Conservation (phyloP, 768 basidiomycete genomes). For the Podaxis sp. region DNA sequence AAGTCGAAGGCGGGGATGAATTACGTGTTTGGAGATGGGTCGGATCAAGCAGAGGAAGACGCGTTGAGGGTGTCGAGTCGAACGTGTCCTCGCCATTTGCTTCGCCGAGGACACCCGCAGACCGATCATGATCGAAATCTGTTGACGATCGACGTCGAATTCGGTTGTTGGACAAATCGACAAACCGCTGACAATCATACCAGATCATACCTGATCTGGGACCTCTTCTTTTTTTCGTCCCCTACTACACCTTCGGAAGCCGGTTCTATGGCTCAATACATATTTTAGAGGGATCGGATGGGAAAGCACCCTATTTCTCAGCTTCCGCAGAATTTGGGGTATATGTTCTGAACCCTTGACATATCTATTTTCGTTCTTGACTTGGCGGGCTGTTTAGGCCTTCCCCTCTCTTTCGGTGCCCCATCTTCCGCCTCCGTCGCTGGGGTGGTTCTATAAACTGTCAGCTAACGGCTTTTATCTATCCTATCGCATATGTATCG, state of each 20-base stretch:
- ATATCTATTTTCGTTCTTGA: background rate
- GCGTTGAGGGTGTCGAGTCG: constrained; percentile 20
- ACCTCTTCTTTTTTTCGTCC: background rate
- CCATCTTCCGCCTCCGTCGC: background rate
- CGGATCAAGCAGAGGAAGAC: constrained; percentile 40
- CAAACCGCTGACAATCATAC: background rate
- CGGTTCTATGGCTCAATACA: background rate
- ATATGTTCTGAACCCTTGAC: background rate
- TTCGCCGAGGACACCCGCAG: background rate
- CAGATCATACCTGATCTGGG: background rate
- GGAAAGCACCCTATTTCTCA: constrained; percentile 3
- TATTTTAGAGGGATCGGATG: background rate
- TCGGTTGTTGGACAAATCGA: background rate
- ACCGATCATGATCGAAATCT: constrained; percentile 6
- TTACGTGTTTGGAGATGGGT: constrained; percentile 92
- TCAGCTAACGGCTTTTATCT: background rate
- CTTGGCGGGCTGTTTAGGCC: background rate
- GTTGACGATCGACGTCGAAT: background rate
- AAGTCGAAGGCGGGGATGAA: constrained; percentile 84
- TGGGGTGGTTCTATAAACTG: background rate
- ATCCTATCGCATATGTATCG: constrained; percentile 9
- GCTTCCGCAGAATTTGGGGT: constrained; percentile 1
- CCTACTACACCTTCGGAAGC: background rate
- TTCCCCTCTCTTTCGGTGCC: background rate
- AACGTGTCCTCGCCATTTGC: background rate